phyloP scores from a whole-genome alignment of 1,139 yeast species.

The Geotrichum australiense region DNA sequence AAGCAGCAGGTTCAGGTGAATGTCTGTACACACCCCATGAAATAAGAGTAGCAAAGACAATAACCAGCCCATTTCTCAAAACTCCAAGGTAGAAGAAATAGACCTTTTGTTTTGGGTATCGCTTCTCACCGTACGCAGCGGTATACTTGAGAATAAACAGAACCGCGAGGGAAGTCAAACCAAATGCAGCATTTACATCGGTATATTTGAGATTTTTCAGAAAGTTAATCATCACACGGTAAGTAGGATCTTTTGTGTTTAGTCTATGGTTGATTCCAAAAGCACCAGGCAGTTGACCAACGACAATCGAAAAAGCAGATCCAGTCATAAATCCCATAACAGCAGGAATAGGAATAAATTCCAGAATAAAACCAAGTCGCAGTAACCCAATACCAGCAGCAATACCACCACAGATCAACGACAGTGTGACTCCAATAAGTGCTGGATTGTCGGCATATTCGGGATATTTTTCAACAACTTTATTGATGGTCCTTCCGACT shows the following conservation, averaged over 20 bases:
- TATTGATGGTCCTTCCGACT: conserved; percentile 68
- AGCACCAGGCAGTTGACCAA: conserved; percentile 81
- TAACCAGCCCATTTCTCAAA: conserved; percentile 72
- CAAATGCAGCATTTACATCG: conserved; percentile 81
- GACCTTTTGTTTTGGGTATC: conserved; percentile 54
- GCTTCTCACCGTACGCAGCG: conserved; percentile 49
- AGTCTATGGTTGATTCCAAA: conserved; percentile 64
- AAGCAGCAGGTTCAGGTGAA: conserved; percentile 42
- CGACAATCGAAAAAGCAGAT: conserved; percentile 73
- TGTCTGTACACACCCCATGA: conserved; percentile 54
- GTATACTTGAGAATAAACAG: conserved; percentile 45
- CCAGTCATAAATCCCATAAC: conserved; percentile 96
- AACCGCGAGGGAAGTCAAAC: conserved; percentile 62
- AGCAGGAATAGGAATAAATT: conserved; percentile 84
- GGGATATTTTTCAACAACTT: conserved; percentile 50
- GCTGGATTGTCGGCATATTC: conserved; percentile 37
- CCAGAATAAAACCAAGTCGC: conserved; percentile 81
- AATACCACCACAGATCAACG: conserved; percentile 78
- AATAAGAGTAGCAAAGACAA: conserved; percentile 69
- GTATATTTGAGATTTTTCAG: conserved; percentile 65
- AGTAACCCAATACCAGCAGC: conserved; percentile 76
- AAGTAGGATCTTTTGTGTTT: conserved; percentile 68
- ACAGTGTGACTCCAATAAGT: conserved; percentile 66
- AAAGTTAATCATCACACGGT: conserved; percentile 60
- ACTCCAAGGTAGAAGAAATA: conserved; percentile 66